Evolutionary conservation across 1,139 yeast species (phyloP), one percentile per base, ranked within the genome.

Genomic region (Torulaspora globosa): DNA sequence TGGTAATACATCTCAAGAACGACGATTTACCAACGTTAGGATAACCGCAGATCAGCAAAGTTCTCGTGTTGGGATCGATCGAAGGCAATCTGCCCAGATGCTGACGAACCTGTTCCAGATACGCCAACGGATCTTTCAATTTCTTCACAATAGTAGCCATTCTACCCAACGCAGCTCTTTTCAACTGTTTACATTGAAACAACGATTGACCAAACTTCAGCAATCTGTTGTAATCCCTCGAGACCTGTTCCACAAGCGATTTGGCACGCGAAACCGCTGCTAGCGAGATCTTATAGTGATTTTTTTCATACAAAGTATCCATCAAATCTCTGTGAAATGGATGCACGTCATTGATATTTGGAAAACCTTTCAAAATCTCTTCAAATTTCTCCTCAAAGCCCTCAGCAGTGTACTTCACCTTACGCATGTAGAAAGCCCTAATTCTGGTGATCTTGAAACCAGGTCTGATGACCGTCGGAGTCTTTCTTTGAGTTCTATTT

Each of bases 21-120:
- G 97, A 88, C 11, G 98, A 92, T 71, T 92, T 92, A 72, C 99
- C 99, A 51, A 92, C 99, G 69, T 92, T 92, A 48, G 99, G 99
- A 72, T 92, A 92, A 53, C 99, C 99, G 74, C 98, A 94, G 63
- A 94, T 90, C 63, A 92, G 78, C 60, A 92, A 75, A 30, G 99
- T 94, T 75, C 99, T 84, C 47, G 99, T 94, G 70, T 92, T 92
- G 63, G 99, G 98, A 69, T 92, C 98, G 67, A 92, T 94, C 59
- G 94, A 81, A 51, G 99, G 99, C 60, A 92, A 76, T 79, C 99
- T 90, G 58, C 97, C 96, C 74, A 92, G 79, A 74, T 92, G 99
- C 73, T 92, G 99, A 73, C 99, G 85, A 51, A 92, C 99, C 73
- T 92, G 97, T 72, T 92, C 99, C 67, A 92, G 76, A 72, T 94